Evolutionary conservation across 2,329 filamentous ascomycete species (phyloP), one percentile per base, ranked within the genome.

Genomic region (Hirsutella thompsonii): DNA sequence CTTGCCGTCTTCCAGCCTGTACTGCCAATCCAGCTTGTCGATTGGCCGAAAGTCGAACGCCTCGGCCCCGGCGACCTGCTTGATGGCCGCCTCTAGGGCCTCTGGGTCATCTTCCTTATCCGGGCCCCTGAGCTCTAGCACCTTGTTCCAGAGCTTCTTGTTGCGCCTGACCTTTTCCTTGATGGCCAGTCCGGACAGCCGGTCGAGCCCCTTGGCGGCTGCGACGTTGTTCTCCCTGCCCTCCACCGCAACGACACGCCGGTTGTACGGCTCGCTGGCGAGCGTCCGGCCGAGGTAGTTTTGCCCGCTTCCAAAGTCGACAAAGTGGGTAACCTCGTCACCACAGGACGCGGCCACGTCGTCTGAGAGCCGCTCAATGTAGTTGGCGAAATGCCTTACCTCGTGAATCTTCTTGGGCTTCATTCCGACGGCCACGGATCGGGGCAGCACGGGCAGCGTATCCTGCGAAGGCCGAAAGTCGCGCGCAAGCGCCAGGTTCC

Each of bases 241-340:
- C 61, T 98, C 92, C 28, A 98, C 87, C 1, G 90, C 92, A 41
- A 96, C 79, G 35, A 96, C 83, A 49, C 88, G 78, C 52, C 81
- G 79, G 53, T 89, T 85, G 63, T 94, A 94, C 1, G 89, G 88
- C 41, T 80, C 71, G 46, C 82, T 87, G 13, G 90, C 90, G 43
- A 98, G 68, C 1, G 86, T 83, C 36, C 92, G 75, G 1, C 92
- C 90, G 3, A 98, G 77, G 55, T 98, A 98, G 55, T 95, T 96
- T 59, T 96, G 90, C 0, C 92, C 92, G 40, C 88, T 94, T 21
- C 92, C 92, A 60, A 96, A 94, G 62, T 98, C 92, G 38, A 96
- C 81, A 44, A 94, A 79, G 63, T 96, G 89, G 0, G 87, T 85
- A 45, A 95, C 79, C 13, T 70, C 62, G 37, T 68, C 61, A 0